These are phyloP conservation scores for Phytophthora citricola DNA, from an alignment of 352 stramenopile genomes.

Conservation along the genomic window DNA sequence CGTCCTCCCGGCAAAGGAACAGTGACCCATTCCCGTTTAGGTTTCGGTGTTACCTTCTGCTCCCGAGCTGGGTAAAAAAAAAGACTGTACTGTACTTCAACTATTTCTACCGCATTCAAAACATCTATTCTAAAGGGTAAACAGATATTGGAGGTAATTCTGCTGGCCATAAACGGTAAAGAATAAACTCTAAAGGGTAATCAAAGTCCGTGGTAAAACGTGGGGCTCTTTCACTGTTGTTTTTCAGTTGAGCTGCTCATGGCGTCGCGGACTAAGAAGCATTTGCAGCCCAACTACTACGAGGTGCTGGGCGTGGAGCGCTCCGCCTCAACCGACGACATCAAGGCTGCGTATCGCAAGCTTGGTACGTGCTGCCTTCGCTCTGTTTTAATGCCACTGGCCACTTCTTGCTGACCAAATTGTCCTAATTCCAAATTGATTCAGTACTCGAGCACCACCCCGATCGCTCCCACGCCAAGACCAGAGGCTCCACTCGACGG, in stretches of 20 bases:
- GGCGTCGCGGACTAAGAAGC: conserved; percentile 20
- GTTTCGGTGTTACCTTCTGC: no score
- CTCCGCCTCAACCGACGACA: conserved; percentile 69
- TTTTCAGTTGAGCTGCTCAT: conserved; percentile 10
- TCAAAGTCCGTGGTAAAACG: conserved; percentile 2
- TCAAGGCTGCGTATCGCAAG: conserved; percentile 82
- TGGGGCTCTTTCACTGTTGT: conserved; percentile 12
- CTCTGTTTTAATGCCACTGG: neutral
- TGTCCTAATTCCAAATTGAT: conserved; percentile 2
- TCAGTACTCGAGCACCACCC: conserved; percentile 76
- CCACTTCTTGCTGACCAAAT: neutral
- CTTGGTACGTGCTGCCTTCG: conserved; percentile 45
- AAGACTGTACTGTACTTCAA: no score
- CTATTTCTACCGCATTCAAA: no score
- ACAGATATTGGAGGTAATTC: no score
- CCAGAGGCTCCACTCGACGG: conserved; percentile 26
- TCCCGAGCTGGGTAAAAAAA: no score
- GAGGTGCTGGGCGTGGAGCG: conserved; percentile 67
- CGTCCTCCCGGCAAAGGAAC: no score
- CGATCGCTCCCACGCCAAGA: conserved; percentile 58
- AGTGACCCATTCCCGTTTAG: no score
- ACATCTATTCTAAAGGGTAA: no score
- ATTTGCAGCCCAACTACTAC: conserved; percentile 60
- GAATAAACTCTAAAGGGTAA: no score
- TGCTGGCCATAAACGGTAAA: neutral